A percentile compares a stretch with the other conserved stretches of the same genome.
Evolutionary conservation across 2,329 filamentous ascomycete species (phyloP).

Genomic region (Colletotrichum trifolii): DNA sequence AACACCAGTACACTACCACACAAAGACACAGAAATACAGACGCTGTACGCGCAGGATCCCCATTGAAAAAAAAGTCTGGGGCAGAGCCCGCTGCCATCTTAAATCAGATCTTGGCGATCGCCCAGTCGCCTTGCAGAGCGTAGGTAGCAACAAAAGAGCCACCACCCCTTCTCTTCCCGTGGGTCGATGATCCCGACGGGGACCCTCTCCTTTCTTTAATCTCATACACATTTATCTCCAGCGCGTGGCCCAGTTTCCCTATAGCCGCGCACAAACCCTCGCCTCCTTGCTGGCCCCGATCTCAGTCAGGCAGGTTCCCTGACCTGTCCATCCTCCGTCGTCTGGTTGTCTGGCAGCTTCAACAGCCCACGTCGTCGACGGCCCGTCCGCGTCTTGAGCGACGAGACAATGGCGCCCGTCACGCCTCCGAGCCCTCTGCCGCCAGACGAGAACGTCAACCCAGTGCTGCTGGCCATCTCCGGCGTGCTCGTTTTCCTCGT

Average conservation of each 20-base stretch:
- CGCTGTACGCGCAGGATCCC: not conserved
- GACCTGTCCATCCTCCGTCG: not conserved
- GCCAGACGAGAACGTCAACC: constrained; percentile 48
- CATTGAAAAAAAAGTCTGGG: constrained; percentile 2
- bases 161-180: not conserved
- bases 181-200: not conserved
- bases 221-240: constrained; percentile 21
- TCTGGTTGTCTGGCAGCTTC: not conserved
- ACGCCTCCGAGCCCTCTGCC: constrained; percentile 50
- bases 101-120: constrained; percentile 31
- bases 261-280: not conserved
- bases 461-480: constrained; percentile 46
- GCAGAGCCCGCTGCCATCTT: constrained; percentile 15
- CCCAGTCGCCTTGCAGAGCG: constrained; percentile 6
- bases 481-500: constrained; percentile 46
- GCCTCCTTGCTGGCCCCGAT: constrained; percentile 12
- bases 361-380: not conserved
- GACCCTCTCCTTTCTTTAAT: constrained; percentile 4
- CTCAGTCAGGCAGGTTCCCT: constrained; percentile 1
- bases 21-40: too few relatives aligned
- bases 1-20: too few relatives aligned
- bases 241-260: constrained; percentile 11
- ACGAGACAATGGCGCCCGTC: constrained; percentile 25
- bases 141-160: not conserved
- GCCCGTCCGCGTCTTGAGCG: not conserved